Evolutionary conservation across 192 early-diverging fungal species (phyloP).

Genomic region (Rhizophagus sp.): DNA sequence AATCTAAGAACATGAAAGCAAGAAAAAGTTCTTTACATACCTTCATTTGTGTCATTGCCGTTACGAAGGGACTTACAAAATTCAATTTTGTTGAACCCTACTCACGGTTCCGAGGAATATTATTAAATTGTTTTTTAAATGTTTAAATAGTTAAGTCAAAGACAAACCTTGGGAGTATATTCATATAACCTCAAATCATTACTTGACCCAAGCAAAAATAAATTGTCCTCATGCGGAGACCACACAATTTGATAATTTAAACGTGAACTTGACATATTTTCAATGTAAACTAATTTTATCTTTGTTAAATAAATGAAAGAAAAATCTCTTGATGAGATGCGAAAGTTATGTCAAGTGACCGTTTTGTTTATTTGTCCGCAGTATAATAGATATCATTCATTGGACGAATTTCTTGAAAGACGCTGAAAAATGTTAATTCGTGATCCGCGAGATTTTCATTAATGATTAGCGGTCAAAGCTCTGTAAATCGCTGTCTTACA

Average conservation of each 20-base stretch:
- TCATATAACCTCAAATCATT: constrained; percentile 61
- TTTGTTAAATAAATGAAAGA: too few relatives aligned
- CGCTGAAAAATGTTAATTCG: too few relatives aligned
- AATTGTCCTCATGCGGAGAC: constrained; percentile 54
- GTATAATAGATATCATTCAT: too few relatives aligned
- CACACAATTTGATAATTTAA: constrained; percentile 27
- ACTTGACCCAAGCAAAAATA: constrained; percentile 57
- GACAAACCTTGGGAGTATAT: constrained; percentile 43
- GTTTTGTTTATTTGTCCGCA: too few relatives aligned
- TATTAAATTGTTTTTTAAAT: constrained; percentile 16
- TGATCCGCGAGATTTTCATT: too few relatives aligned
- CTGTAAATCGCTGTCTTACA: too few relatives aligned
- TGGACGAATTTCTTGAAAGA: too few relatives aligned
- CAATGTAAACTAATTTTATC: not conserved
- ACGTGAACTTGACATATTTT: not conserved
- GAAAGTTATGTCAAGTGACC: too few relatives aligned
- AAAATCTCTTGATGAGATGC: too few relatives aligned
- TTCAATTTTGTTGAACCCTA: constrained; percentile 34
- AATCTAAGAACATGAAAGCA: not conserved
- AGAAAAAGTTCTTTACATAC: constrained; percentile 27
- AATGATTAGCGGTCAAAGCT: too few relatives aligned
- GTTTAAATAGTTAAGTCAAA: constrained; percentile 6
- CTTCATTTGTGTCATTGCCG: constrained; percentile 51
- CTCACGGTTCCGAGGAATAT: not conserved
- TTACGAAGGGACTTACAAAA: constrained; percentile 47